Evolutionary conservation across 2,329 filamentous ascomycete species (phyloP).

Genomic region (Acephala macrosclerotiorum): DNA sequence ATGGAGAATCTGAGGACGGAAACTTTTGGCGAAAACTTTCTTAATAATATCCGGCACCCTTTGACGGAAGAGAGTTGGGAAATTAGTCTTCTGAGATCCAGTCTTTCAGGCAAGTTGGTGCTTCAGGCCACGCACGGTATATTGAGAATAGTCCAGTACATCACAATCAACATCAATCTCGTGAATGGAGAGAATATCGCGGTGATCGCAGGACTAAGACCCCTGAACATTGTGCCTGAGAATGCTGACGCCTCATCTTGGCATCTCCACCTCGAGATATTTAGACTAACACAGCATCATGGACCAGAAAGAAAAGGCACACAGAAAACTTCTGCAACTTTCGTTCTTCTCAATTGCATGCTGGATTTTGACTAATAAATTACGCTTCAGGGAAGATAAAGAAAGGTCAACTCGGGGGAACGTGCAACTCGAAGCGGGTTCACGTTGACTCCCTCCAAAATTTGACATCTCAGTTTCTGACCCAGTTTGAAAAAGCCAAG

Average conservation of each 20-base stretch:
- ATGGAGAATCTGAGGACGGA: too few relatives aligned
- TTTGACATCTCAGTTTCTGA: neutral
- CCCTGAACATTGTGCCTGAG: neutral
- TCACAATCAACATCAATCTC: neutral
- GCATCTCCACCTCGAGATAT: neutral
- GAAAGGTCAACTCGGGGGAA: too few relatives aligned
- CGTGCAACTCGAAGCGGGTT: too few relatives aligned
- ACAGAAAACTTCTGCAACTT: neutral
- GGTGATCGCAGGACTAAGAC: neutral
- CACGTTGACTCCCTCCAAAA: neutral
- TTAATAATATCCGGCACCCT: too few relatives aligned
- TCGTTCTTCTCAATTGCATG: neutral
- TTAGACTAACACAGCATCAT: neutral
- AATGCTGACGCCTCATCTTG: neutral
- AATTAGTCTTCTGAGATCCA: too few relatives aligned
- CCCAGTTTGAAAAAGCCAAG: neutral
- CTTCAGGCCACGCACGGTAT: too few relatives aligned
- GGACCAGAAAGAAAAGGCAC: neutral
- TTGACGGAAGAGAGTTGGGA: too few relatives aligned
- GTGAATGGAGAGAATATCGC: too few relatives aligned
- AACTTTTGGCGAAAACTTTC: too few relatives aligned
- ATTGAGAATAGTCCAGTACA: neutral
- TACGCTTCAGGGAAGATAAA: neutral
- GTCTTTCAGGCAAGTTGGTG: too few relatives aligned
- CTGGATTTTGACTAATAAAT: neutral